Conservation (phyloP, 306 rosid genomes). For the Cicer judaicum region DNA sequence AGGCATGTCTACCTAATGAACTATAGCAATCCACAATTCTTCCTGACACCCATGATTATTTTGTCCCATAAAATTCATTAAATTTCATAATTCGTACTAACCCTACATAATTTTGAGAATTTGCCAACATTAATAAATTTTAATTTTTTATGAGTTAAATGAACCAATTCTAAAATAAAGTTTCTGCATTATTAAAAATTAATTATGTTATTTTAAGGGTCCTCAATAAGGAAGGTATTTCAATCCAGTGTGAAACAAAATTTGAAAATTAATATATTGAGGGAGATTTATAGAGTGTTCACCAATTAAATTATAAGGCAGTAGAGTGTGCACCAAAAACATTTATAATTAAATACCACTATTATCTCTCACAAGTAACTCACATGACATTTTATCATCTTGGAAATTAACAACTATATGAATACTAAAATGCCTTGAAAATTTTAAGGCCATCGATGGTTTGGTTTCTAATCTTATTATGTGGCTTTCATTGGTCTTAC, state of each 20-base stretch:
- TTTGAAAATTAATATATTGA: too few species aligned
- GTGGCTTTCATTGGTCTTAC: background rate
- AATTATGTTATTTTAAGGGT: too few species aligned
- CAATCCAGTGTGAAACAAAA: too few species aligned
- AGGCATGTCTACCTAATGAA: slow-evolving; percentile 43
- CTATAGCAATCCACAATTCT: slow-evolving; percentile 41
- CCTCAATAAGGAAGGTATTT: too few species aligned
- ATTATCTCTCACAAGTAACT: slow-evolving; percentile 32
- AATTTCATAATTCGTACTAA: slow-evolving; percentile 26
- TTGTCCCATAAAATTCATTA: slow-evolving; percentile 21
- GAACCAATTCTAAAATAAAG: too few species aligned
- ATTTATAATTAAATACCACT: too few species aligned
- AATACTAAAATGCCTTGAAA: slow-evolving; percentile 7
- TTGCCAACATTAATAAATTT: too few species aligned
- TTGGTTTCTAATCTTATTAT: slow-evolving; percentile 25
- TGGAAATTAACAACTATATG: slow-evolving; percentile 45
- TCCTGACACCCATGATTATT: slow-evolving; percentile 49
- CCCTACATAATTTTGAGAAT: background rate
- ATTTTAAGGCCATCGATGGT: slow-evolving; percentile 41
- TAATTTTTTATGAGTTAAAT: too few species aligned
- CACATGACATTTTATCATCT: slow-evolving; percentile 46
- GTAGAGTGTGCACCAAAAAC: too few species aligned
- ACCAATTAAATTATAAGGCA: too few species aligned
- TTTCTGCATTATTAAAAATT: too few species aligned
- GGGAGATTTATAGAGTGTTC: too few species aligned